Conservation (phyloP, 495 filamentous ascomycete species). For the Xylaria curta region DNA sequence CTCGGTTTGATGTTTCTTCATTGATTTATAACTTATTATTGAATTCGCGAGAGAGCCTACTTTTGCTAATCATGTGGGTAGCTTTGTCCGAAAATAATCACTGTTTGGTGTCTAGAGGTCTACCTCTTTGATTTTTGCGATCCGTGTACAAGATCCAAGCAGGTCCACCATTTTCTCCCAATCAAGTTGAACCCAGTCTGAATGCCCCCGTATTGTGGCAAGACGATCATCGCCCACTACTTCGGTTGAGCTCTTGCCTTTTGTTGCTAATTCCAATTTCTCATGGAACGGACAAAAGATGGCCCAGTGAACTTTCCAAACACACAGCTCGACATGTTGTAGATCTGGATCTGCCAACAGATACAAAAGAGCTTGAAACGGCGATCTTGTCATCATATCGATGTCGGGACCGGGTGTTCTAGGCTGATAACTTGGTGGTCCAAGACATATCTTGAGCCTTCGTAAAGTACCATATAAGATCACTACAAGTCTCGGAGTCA, state of each 20-base stretch:
- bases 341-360: conserved; percentile 43
- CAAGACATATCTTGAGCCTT: conserved; percentile 34
- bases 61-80: neutral
- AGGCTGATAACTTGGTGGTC: conserved; percentile 27
- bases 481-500: neutral
- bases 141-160: conserved; percentile 27
- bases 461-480: conserved; percentile 39
- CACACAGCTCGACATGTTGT: conserved; percentile 34
- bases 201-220: conserved; percentile 30
- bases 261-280: conserved; percentile 7
- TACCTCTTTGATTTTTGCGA: conserved; percentile 33
- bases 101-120: conserved; percentile 23
- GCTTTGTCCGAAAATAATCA: neutral
- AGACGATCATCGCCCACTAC: conserved; percentile 30
- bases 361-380: conserved; percentile 39
- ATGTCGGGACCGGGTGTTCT: conserved; percentile 23
- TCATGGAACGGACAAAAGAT: conserved; percentile 43
- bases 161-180: conserved; percentile 34
- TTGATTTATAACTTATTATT: neutral
- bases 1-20: neutral
- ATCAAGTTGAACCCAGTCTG: conserved; percentile 37
- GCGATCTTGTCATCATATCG: conserved; percentile 33
- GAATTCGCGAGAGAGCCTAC: neutral
- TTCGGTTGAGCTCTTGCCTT: conserved; percentile 27
- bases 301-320: conserved; percentile 32